Evolutionary conservation across 2,329 filamentous ascomycete genomes (phyloP).

Genomic region (Rosellinia necatrix): DNA sequence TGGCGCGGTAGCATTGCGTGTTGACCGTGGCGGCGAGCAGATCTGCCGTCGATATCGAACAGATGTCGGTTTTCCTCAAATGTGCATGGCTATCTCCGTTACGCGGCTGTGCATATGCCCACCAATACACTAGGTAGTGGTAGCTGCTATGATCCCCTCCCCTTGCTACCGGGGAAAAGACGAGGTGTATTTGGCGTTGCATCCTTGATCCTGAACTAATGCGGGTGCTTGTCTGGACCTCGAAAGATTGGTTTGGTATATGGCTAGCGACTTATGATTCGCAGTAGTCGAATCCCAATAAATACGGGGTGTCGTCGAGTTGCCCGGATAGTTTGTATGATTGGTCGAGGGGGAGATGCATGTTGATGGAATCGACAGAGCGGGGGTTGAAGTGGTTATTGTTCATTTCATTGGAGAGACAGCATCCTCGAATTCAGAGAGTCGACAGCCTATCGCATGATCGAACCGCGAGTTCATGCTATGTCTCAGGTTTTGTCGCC

Average conservation of each 20-base stretch:
- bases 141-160: too few relatives aligned
- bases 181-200: constrained; percentile 12
- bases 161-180: constrained; percentile 4
- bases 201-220: constrained; percentile 16
- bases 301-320: not conserved
- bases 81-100: too few relatives aligned
- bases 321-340: not conserved
- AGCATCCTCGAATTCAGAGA: not conserved
- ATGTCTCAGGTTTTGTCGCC: not conserved
- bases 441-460: not conserved
- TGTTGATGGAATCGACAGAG: not conserved
- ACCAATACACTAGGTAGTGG: not conserved
- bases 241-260: constrained; percentile 3
- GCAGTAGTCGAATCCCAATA: constrained; percentile 1
- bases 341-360: constrained; percentile 1
- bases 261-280: constrained; percentile 16
- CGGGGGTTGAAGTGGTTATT: not conserved
- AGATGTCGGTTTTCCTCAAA: too few relatives aligned
- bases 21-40: too few relatives aligned
- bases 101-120: too few relatives aligned
- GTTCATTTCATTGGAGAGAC: not conserved
- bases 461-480: not conserved
- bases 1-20: too few relatives aligned
- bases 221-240: constrained; percentile 4
- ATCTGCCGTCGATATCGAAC: too few relatives aligned